Percentiles rank a stretch among this genome's conserved stretches.
Evolutionary conservation across 2,329 filamentous ascomycete species (phyloP).

Genomic region (Venturia oleaginea): DNA sequence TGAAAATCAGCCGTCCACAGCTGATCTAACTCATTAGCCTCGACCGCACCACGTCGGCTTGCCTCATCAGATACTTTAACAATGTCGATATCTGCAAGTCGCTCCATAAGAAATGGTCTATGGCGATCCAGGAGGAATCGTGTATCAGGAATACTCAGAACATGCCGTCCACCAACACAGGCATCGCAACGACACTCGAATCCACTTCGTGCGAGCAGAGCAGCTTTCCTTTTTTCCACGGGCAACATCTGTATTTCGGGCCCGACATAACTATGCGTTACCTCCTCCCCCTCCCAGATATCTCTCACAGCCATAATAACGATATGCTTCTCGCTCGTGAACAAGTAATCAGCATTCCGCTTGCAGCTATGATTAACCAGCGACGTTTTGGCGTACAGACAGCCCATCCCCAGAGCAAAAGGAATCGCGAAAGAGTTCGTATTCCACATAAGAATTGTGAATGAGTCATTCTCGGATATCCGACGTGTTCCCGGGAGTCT

Average conservation of each 20-base stretch:
- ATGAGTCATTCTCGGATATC: neutral
- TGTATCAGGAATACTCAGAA: neutral
- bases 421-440: neutral
- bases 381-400: neutral
- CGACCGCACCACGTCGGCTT: neutral
- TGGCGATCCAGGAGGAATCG: neutral
- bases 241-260: neutral
- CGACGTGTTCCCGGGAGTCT: neutral
- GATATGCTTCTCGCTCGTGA: neutral
- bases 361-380: neutral
- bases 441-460: neutral
- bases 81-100: neutral
- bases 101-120: neutral
- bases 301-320: neutral
- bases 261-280: neutral
- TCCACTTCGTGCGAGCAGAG: neutral
- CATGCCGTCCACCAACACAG: neutral
- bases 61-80: neutral
- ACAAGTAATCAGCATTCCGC: neutral
- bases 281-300: neutral
- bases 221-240: neutral
- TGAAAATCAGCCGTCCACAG: neutral
- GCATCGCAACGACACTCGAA: neutral
- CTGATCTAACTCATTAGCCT: neutral
- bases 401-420: neutral